Base-by-base conservation (phyloP, 192 early-diverging fungal genomes). In the Linderina pennispora region DNA sequence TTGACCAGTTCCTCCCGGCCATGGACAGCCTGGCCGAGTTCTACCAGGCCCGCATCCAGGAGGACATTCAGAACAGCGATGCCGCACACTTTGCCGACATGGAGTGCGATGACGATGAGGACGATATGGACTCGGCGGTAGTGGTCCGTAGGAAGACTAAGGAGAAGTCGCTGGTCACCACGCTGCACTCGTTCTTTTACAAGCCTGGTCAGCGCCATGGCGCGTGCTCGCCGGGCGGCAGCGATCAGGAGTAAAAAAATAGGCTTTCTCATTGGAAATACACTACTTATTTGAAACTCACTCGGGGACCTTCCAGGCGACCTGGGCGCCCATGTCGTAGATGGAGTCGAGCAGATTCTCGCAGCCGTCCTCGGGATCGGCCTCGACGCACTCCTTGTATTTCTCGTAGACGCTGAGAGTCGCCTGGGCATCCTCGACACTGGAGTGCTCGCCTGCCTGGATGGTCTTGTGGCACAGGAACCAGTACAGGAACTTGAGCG, bases 401-500 rank as follows among this genome's bases (percentile, higher is more conserved):
- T 83, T 83, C 50, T 89, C 84, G 56, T 91, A 96, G 1, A 98
- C 67, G 13, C 75, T 61, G 13, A 98, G 67, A 0, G 95, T 85
- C 18, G 91, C 88, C 35, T 80, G 70, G 0, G 96, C 88, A 65
- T 99, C 96, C 53, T 94, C 92, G 8, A 96, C 85, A 58, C 88
- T 91, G 53, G 93, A 90, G 66, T 99, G 96, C 9, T 86, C 83
- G 1, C 85, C 81, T 5, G 74, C 78, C 55, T 99, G 96, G 52
- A 99, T 94, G 24, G 90, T 82, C 35, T 87, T 70, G 7, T 77
- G 58, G 21, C 88, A 75, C 8, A 99, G 48, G 62, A 79, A 83
- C 92, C 94, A 99, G 1, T 90, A 86, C 40, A 98, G 67, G 58
- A 97, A 98, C 11, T 86, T 76, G 14, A 98, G 58, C 4, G 94